Evolutionary conservation across 2,329 filamentous ascomycete species (phyloP).

Genomic region (Colletotrichum tanaceti): DNA sequence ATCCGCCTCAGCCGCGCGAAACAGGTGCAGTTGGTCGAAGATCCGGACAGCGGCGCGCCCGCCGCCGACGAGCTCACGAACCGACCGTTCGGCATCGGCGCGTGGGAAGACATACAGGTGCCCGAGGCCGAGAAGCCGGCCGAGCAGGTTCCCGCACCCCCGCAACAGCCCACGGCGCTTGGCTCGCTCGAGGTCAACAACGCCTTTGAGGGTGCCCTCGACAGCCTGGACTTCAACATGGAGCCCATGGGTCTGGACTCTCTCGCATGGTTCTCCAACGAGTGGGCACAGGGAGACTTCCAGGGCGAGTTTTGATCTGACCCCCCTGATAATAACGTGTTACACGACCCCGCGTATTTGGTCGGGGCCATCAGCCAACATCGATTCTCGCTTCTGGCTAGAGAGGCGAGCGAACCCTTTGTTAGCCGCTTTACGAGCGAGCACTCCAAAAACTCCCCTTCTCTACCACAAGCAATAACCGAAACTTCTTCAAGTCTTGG

Average conservation of each 20-base stretch:
- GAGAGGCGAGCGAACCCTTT: too few relatives aligned
- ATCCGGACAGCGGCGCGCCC: slow-evolving; percentile 30
- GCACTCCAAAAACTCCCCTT: background rate
- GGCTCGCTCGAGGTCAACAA: slow-evolving; percentile 60
- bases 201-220: slow-evolving; percentile 61
- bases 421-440: background rate
- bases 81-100: slow-evolving; percentile 36
- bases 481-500: background rate
- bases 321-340: background rate
- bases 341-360: too few relatives aligned
- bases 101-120: slow-evolving; percentile 38
- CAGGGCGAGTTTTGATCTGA: slow-evolving; percentile 28
- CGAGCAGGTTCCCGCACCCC: slow-evolving; percentile 18
- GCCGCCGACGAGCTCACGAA: slow-evolving; percentile 38
- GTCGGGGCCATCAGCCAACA: background rate
- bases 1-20: slow-evolving; percentile 32
- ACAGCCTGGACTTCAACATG: slow-evolving; percentile 59
- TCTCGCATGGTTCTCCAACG: slow-evolving; percentile 35
- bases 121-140: slow-evolving; percentile 32
- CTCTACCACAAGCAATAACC: background rate
- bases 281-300: slow-evolving; percentile 37
- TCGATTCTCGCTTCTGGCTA: too few relatives aligned
- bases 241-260: slow-evolving; percentile 57
- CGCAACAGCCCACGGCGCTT: slow-evolving; percentile 46
- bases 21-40: slow-evolving; percentile 36